Conservation (phyloP, 2,329 filamentous ascomycete genomes). For the Cryoendolithus antarcticus region DNA sequence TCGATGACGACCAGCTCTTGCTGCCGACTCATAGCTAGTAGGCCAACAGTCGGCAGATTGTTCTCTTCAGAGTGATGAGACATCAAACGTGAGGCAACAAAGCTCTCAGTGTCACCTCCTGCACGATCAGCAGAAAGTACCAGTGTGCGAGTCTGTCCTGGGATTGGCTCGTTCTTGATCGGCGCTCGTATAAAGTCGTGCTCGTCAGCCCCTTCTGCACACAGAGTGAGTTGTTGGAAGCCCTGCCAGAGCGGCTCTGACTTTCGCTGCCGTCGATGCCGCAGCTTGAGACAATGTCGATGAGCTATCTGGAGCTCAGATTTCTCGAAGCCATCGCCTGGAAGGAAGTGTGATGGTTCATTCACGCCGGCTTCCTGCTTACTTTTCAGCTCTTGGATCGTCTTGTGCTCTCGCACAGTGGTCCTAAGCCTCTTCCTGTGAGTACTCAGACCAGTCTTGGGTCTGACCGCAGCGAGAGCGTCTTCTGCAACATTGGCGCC, state of each 20-base stretch:
- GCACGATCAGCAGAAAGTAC: too few species aligned
- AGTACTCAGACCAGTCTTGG: conserved; percentile 10
- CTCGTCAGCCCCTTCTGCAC: conserved; percentile 15
- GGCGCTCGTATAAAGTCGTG: conserved; percentile 9
- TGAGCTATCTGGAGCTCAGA: conserved; percentile 9
- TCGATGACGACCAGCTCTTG: conserved; percentile 9
- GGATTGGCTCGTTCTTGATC: background rate
- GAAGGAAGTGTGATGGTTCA: background rate
- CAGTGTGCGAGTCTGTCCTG: too few species aligned
- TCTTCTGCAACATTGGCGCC: background rate
- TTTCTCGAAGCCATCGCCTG: conserved; percentile 13
- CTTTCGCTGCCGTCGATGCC: background rate
- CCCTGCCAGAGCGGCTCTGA: background rate
- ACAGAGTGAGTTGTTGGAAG: conserved; percentile 3
- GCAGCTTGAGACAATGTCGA: background rate
- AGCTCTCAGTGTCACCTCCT: too few species aligned
- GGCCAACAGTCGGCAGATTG: background rate
- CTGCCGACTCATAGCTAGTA: conserved; percentile 6
- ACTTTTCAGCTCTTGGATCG: conserved; percentile 7
- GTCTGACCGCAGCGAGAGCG: background rate
- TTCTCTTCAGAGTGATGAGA: background rate
- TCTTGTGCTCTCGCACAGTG: conserved; percentile 12
- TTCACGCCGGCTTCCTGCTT: conserved; percentile 1
- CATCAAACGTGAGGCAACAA: background rate
- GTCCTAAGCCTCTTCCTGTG: conserved; percentile 13